Percentiles rank a stretch among this genome's conserved stretches.
Conservation (phyloP, 2,329 filamentous ascomycete species). For the Cyphellophora attinorum region DNA sequence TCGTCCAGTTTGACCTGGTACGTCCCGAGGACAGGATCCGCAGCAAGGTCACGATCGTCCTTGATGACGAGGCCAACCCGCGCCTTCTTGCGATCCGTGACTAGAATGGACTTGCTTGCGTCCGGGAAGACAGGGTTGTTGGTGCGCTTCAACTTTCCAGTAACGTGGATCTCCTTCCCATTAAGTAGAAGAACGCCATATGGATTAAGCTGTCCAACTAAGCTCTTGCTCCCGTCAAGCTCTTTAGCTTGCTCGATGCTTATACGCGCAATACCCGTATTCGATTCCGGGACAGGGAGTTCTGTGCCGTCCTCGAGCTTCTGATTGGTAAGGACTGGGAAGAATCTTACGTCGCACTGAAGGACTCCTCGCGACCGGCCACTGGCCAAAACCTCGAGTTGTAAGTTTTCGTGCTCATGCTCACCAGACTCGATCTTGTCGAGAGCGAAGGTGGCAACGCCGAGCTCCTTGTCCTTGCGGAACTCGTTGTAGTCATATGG, state of each 20-base stretch:
- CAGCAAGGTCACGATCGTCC: slow-evolving; percentile 77
- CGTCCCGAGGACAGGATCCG: slow-evolving; percentile 76
- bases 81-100: slow-evolving; percentile 84
- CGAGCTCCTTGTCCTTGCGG: slow-evolving; percentile 93
- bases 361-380: slow-evolving; percentile 76
- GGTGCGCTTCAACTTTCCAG: slow-evolving; percentile 88
- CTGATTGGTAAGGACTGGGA: slow-evolving; percentile 72
- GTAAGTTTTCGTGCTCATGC: slow-evolving; percentile 70
- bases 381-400: slow-evolving; percentile 72
- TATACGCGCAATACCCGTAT: slow-evolving; percentile 88
- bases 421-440: slow-evolving; percentile 74
- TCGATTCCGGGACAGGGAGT: slow-evolving; percentile 75
- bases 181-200: slow-evolving; percentile 86
- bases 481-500: slow-evolving; percentile 91
- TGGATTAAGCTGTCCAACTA: slow-evolving; percentile 83
- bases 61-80: slow-evolving; percentile 89
- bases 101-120: slow-evolving; percentile 84
- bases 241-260: slow-evolving; percentile 95
- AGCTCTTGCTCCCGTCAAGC: slow-evolving; percentile 80
- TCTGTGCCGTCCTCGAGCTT: slow-evolving; percentile 66
- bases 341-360: slow-evolving; percentile 80
- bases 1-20: slow-evolving; percentile 96
- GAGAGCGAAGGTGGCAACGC: slow-evolving; percentile 72
- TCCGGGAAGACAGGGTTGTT: slow-evolving; percentile 97
- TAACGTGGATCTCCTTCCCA: slow-evolving; percentile 79